A percentile compares a stretch with the other conserved stretches of the same genome.
Conservation (phyloP, 2,329 filamentous ascomycete genomes). For the Coniochaeta sp. region DNA sequence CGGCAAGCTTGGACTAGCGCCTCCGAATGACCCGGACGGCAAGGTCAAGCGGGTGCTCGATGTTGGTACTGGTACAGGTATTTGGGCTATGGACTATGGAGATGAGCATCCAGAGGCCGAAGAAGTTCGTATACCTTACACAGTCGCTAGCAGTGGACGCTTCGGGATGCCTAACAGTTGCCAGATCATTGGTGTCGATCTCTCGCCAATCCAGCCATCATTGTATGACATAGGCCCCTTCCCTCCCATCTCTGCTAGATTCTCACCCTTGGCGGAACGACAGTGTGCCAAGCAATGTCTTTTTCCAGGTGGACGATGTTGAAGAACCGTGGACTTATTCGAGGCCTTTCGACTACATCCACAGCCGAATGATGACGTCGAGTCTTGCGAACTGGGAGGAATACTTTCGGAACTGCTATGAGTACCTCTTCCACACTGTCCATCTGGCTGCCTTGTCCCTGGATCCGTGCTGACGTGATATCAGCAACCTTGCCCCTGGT, state of each 20-base stretch:
- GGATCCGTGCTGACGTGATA: neutral
- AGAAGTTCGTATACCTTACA: neutral
- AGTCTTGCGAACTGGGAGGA: slow-evolving; percentile 1
- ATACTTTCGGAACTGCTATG: neutral
- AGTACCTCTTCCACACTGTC: neutral
- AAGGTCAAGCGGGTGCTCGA: slow-evolving; percentile 3
- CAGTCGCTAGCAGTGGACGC: neutral
- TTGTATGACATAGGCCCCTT: slow-evolving; percentile 1
- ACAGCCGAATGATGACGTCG: slow-evolving; percentile 1
- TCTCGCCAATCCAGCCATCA: slow-evolving; percentile 5
- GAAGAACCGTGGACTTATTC: slow-evolving; percentile 1
- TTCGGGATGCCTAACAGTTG: neutral
- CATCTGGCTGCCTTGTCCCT: too few species aligned
- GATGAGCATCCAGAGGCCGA: slow-evolving; percentile 2
- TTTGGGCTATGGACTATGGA: slow-evolving; percentile 8
- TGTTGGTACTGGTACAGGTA: slow-evolving; percentile 4
- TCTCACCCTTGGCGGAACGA: neutral
- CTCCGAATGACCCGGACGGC: slow-evolving; percentile 2
- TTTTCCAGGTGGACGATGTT: slow-evolving; percentile 1
- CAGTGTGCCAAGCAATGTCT: neutral
- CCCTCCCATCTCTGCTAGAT: neutral
- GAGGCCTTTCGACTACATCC: slow-evolving; percentile 2
- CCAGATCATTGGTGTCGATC: slow-evolving; percentile 4
- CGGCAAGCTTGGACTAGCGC: slow-evolving; percentile 3
- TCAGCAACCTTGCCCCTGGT: neutral